Percentiles rank a stretch among this genome's conserved stretches.
Evolutionary conservation across 495 filamentous ascomycete genomes (phyloP).

Genomic region (Penicillium nucicola): DNA sequence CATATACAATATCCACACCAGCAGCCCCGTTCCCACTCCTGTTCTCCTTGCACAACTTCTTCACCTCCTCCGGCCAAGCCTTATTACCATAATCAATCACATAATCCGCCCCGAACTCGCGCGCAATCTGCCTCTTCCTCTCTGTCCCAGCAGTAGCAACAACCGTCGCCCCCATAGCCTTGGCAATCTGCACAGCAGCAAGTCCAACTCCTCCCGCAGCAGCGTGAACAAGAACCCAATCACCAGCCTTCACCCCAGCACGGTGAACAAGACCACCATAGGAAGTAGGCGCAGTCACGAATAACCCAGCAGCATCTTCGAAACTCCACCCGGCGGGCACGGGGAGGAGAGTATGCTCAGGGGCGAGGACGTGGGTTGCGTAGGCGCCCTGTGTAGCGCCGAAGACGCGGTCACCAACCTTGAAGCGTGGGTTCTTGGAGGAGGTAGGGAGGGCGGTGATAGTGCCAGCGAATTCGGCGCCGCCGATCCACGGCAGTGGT

Average conservation of each 20-base stretch:
- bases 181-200: slow-evolving; percentile 90
- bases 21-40: slow-evolving; percentile 58
- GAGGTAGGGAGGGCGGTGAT: slow-evolving; percentile 62
- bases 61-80: slow-evolving; percentile 74
- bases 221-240: slow-evolving; percentile 88
- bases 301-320: slow-evolving; percentile 81
- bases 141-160: slow-evolving; percentile 81
- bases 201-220: slow-evolving; percentile 90
- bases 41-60: slow-evolving; percentile 53
- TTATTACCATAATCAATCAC: slow-evolving; percentile 70
- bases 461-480: slow-evolving; percentile 80
- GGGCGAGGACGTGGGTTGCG: slow-evolving; percentile 67
- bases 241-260: slow-evolving; percentile 71
- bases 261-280: slow-evolving; percentile 81
- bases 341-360: slow-evolving; percentile 64
- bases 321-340: slow-evolving; percentile 80
- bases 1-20: slow-evolving; percentile 87
- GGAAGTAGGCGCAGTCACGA: slow-evolving; percentile 87
- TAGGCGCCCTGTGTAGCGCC: slow-evolving; percentile 85
- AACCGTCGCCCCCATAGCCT: slow-evolving; percentile 84
- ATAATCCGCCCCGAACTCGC: slow-evolving; percentile 78
- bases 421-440: slow-evolving; percentile 49
- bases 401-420: slow-evolving; percentile 79
- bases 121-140: slow-evolving; percentile 76
- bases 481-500: slow-evolving; percentile 80